Conservation (phyloP, 1,139 yeast species). For the Hyphopichia wangnamkhiaoensis region DNA sequence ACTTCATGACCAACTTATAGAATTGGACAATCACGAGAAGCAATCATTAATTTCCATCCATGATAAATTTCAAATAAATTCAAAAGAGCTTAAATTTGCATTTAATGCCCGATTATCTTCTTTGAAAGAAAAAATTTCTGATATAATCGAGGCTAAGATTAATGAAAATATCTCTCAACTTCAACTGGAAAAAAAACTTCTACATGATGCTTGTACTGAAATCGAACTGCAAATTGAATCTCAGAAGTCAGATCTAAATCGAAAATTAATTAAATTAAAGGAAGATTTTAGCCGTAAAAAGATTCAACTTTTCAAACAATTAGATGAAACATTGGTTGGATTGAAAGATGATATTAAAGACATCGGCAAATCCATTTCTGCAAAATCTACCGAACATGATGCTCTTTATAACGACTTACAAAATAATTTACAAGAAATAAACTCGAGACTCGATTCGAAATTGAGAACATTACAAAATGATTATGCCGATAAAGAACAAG, state of each 20-base stretch:
- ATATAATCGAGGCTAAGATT: conserved; percentile 37
- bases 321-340: conserved; percentile 21
- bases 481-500: conserved; percentile 19
- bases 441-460: conserved; percentile 6
- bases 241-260: conserved; percentile 21
- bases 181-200: conserved; percentile 1
- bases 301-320: conserved; percentile 16
- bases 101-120: conserved; percentile 36
- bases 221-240: conserved; percentile 17
- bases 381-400: conserved; percentile 7
- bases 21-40: conserved; percentile 26
- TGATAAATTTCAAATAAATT: conserved; percentile 35
- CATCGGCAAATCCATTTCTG: conserved; percentile 10
- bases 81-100: conserved; percentile 33
- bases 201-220: conserved; percentile 12
- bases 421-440: conserved; percentile 7
- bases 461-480: conserved; percentile 12
- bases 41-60: conserved; percentile 29
- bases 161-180: conserved; percentile 21
- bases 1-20: conserved; percentile 29
- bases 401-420: conserved; percentile 3
- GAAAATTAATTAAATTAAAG: conserved; percentile 27
- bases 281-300: conserved; percentile 25
- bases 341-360: conserved; percentile 15
- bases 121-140: conserved; percentile 36